A percentile compares a stretch with the other conserved stretches of the same genome.
These are phyloP conservation scores for Ogataea neopini DNA, from an alignment of 805 yeast genomes.

Conservation along the genomic window DNA sequence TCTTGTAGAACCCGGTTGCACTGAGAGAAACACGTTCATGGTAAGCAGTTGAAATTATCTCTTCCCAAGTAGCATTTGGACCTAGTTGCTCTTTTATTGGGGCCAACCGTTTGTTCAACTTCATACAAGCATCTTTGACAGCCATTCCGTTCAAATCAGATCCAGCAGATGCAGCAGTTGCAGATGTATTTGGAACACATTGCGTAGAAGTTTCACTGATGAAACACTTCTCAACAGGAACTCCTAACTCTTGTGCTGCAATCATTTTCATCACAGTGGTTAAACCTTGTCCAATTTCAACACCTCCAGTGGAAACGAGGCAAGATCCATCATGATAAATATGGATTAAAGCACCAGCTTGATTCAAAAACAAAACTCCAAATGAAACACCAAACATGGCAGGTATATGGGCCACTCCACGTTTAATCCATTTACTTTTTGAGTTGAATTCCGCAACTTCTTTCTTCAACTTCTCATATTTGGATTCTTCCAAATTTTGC, in stretches of 20 bases:
- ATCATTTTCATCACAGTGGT: conserved; percentile 51
- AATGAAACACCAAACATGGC: conserved; percentile 49
- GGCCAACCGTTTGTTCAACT: conserved; percentile 41
- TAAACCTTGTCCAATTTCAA: conserved; percentile 52
- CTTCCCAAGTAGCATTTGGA: conserved; percentile 40
- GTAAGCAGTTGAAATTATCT: conserved; percentile 44
- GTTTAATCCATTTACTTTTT: conserved; percentile 44
- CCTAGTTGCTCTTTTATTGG: conserved; percentile 41
- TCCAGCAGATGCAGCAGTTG: conserved; percentile 52
- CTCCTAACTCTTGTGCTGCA: conserved; percentile 44
- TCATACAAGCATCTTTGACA: conserved; percentile 47
- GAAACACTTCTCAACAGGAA: conserved; percentile 42
- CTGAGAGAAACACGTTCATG: conserved; percentile 46
- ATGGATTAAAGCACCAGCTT: conserved; percentile 49
- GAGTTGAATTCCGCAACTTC: conserved; percentile 44
- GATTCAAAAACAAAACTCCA: conserved; percentile 46
- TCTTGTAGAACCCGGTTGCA: conserved; percentile 52
- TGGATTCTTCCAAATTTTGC: conserved; percentile 37
- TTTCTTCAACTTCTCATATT: conserved; percentile 35
- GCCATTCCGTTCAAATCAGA: conserved; percentile 52
- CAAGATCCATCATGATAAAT: conserved; percentile 49
- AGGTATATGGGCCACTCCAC: conserved; percentile 49
- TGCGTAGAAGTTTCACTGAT: conserved; percentile 49
- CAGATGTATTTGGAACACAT: conserved; percentile 47
- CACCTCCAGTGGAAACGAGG: conserved; percentile 48